These are phyloP conservation scores for Cercospora beticola DNA, from an alignment of 2,329 filamentous ascomycete species.

Conservation along the genomic window DNA sequence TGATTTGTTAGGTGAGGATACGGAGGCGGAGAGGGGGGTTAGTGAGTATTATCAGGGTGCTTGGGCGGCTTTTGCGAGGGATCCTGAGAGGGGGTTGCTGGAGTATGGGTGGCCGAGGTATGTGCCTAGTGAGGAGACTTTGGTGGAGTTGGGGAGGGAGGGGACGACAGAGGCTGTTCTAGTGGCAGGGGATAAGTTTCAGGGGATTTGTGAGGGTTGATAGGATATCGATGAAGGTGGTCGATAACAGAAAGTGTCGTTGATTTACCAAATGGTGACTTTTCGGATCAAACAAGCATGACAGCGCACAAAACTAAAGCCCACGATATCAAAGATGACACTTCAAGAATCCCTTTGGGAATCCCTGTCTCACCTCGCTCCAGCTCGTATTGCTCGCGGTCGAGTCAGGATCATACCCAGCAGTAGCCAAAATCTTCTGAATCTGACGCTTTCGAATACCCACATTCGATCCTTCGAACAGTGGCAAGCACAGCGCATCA, in stretches of 20 bases:
- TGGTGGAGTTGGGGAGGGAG: conserved; percentile 14
- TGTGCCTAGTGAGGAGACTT: conserved; percentile 10
- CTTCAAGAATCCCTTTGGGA: background rate
- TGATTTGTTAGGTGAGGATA: conserved; percentile 19
- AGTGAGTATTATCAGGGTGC: conserved; percentile 33
- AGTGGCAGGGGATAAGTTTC: conserved; percentile 5
- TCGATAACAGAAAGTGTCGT: no score
- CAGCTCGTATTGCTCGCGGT: background rate
- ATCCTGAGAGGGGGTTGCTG: conserved; percentile 34
- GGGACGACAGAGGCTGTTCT: conserved; percentile 8
- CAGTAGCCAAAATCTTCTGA: background rate
- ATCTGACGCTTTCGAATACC: background rate
- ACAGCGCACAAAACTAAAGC: background rate
- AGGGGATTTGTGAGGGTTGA: background rate
- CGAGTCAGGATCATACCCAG: background rate
- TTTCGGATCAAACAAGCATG: background rate
- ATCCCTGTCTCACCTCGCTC: background rate
- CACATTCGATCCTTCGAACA: background rate
- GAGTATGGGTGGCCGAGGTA: conserved; percentile 25
- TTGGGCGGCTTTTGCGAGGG: conserved; percentile 38
- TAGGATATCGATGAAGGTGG: background rate
- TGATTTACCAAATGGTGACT: background rate
- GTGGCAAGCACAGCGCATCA: background rate
- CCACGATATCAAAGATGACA: background rate
- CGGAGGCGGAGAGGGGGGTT: conserved; percentile 20